A percentile compares a stretch with the other conserved stretches of the same genome.
These are phyloP conservation scores for Knoxdaviesia proteae DNA, from an alignment of 2,329 filamentous ascomycete genomes.

Conservation along the genomic window DNA sequence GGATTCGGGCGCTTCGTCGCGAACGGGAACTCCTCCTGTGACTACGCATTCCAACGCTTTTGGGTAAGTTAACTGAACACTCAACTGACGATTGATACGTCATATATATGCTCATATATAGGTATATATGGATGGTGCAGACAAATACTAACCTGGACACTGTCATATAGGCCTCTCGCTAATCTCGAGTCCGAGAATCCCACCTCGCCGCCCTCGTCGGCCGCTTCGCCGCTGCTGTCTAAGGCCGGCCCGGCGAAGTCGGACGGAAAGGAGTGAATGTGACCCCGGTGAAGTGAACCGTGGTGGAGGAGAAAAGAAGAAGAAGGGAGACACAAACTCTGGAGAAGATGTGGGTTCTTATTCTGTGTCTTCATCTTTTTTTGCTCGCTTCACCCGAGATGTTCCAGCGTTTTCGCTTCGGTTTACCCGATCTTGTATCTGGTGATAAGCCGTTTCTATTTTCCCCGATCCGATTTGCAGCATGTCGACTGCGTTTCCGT, in stretches of 20 bases:
- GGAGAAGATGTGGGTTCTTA: neutral
- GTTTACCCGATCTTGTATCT: no score
- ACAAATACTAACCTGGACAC: neutral
- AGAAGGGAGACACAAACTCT: constrained; percentile 19
- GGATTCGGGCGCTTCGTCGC: constrained; percentile 71
- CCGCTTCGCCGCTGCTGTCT: constrained; percentile 43
- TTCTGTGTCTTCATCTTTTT: no score
- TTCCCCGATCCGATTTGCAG: no score
- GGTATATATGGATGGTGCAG: no score
- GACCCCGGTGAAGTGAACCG: constrained; percentile 4
- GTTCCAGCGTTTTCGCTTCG: no score
- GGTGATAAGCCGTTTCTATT: no score
- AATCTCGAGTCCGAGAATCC: constrained; percentile 42
- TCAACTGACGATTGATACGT: no score
- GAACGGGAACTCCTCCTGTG: constrained; percentile 69
- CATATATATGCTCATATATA: no score
- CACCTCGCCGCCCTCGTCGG: constrained; percentile 48
- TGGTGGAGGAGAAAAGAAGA: constrained; percentile 5
- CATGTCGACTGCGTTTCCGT: no score
- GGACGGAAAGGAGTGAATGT: constrained; percentile 19
- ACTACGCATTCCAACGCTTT: constrained; percentile 58
- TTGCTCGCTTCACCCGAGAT: no score
- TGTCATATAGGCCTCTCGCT: constrained; percentile 27
- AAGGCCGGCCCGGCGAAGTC: constrained; percentile 36
- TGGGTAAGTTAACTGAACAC: constrained; percentile 40